Base-by-base conservation (phyloP, 2,329 filamentous ascomycete species). In the Boeremia lycopersici region DNA sequence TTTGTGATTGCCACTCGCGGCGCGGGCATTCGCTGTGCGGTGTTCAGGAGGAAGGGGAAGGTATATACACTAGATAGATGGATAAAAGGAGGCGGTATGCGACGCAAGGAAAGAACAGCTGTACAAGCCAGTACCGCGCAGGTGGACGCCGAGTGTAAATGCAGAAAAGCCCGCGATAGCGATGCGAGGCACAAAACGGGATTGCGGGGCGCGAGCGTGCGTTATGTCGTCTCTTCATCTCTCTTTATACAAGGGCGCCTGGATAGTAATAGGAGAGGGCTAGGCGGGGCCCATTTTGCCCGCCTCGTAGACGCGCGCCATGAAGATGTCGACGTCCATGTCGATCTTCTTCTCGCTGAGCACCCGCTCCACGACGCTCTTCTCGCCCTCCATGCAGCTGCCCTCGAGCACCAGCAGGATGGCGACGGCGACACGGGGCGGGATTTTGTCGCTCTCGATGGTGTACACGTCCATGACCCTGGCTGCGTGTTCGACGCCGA, bases 391-490 rank as follows among this genome's bases (percentile, higher is more conserved):
- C 53, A 66, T 50, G 47, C 67, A 70, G 17, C 50, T 79, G 10
- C 75, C 75, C 67, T 87, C 84, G 1, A 85, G 62, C 6, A 72
- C 70, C 0, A 74, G 72, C 17, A 95, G 73, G 15, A 90, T 78
- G 0, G 88, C 90, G 0, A 92, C 86, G 0, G 85, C 88, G 1
- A 89, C 89, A 0, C 89, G 79, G 6, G 93, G 83, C 0, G 93
- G 77, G 1, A 90, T 79, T 1, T 84, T 80, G 60, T 96, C 91
- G 25, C 90, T 89, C 69, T 96, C 91, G 61, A 96, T 91, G 3
- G 90, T 86, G 62, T 90, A 91, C 0, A 93, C 85, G 60, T 96
- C 91, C 89, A 89, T 93, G 11, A 95, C 75, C 2, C 91, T 79
- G 1, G 86, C 84, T 4, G 86, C 88, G 62, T 89, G 84, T 65